Percentiles rank a stretch among this genome's conserved stretches.
Evolutionary conservation across 768 basidiomycete genomes (phyloP).

Genomic region (Mycena leptocephala): DNA sequence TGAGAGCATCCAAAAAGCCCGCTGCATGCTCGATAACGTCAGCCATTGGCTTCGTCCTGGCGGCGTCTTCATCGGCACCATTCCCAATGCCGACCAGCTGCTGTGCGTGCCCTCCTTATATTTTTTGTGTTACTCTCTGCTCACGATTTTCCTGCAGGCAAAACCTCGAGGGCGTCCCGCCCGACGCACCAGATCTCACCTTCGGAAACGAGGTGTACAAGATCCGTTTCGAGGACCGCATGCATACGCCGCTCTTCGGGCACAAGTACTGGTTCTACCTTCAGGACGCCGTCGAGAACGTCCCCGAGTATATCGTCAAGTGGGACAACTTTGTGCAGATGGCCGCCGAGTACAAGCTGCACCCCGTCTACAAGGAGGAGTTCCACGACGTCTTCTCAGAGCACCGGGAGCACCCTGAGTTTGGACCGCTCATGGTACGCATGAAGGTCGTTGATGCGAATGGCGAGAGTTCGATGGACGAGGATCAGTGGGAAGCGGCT

Average conservation of each 20-base stretch:
- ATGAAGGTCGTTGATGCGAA: constrained; percentile 94
- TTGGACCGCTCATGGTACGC: constrained; percentile 83
- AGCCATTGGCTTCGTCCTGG: constrained; percentile 84
- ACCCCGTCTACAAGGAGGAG: constrained; percentile 85
- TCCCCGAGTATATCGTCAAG: constrained; percentile 96
- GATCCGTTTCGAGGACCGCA: constrained; percentile 87
- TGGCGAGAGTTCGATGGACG: constrained; percentile 94
- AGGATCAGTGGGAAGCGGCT: constrained; percentile 98
- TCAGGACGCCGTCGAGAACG: constrained; percentile 95
- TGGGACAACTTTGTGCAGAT: constrained; percentile 96
- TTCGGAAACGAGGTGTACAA: constrained; percentile 95
- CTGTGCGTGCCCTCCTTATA: constrained; percentile 70
- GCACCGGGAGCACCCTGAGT: constrained; percentile 86
- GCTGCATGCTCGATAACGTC: constrained; percentile 95
- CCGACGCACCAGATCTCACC: constrained; percentile 76
- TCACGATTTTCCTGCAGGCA: constrained; percentile 60
- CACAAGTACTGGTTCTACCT: constrained; percentile 97
- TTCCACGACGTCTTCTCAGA: constrained; percentile 93
- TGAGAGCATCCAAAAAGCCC: constrained; percentile 88
- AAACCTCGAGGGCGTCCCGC: constrained; percentile 79
- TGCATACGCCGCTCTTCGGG: constrained; percentile 79
- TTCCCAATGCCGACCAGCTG: constrained; percentile 90
- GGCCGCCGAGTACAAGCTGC: constrained; percentile 86
- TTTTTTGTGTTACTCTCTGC: neutral
- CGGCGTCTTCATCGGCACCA: constrained; percentile 97